These are phyloP conservation scores for Tolypocladium inflatum DNA, from an alignment of 2,329 filamentous ascomycete genomes.

Conservation along the genomic window DNA sequence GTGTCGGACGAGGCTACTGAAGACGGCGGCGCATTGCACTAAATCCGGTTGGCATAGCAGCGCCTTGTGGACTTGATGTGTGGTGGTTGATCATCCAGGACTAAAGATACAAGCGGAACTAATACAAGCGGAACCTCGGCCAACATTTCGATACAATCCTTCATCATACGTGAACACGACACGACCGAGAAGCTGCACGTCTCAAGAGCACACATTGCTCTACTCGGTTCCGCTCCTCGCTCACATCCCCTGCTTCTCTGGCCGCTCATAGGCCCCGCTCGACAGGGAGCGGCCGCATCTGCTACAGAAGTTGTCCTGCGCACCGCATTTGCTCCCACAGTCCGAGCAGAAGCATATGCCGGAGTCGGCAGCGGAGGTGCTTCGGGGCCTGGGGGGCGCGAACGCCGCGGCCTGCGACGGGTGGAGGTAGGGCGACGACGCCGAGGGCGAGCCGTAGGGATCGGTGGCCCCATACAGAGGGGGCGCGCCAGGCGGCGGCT, in stretches of 20 bases:
- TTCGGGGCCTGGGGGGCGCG: background rate
- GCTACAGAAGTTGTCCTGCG: constrained; percentile 2
- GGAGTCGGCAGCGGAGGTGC: background rate
- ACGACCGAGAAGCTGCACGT: too few relatives aligned
- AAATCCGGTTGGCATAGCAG: too few relatives aligned
- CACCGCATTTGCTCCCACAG: constrained; percentile 1
- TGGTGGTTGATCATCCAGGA: background rate
- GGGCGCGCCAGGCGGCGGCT: background rate
- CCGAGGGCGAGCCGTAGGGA: background rate
- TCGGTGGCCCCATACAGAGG: background rate
- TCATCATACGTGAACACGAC: too few relatives aligned
- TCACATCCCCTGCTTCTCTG: background rate
- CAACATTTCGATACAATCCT: too few relatives aligned
- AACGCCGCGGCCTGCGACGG: background rate
- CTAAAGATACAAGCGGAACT: too few relatives aligned
- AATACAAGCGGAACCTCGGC: too few relatives aligned
- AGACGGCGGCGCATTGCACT: too few relatives aligned
- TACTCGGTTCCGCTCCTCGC: too few relatives aligned
- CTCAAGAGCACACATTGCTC: too few relatives aligned
- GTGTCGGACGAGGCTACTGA: constrained; percentile 2
- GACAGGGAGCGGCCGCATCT: background rate
- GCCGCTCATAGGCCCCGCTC: background rate
- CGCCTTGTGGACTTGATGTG: too few relatives aligned
- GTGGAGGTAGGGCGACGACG: background rate
- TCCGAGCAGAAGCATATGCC: background rate